Evolutionary conservation across 495 filamentous ascomycete species (phyloP).

Genomic region (Aspergillus wentii): DNA sequence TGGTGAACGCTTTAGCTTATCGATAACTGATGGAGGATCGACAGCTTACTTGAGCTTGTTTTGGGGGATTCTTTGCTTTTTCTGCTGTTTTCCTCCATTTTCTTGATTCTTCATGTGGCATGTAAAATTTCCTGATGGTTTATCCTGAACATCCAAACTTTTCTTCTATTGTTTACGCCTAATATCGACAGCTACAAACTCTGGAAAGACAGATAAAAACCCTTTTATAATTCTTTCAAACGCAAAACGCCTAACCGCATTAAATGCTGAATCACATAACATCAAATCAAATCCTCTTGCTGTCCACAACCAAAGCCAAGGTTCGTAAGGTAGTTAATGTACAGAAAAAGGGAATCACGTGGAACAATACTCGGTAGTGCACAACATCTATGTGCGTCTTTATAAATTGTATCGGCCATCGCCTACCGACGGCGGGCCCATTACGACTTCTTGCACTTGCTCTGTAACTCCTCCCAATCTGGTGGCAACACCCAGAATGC

Average conservation of each 20-base stretch:
- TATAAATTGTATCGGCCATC: conserved; percentile 22
- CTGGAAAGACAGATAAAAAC: no score
- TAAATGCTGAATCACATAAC: neutral
- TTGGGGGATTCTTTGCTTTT: no score
- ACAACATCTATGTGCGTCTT: neutral
- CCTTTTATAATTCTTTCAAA: no score
- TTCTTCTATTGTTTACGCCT: no score
- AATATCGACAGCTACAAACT: neutral
- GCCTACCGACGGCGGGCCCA: conserved; percentile 41
- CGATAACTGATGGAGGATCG: no score
- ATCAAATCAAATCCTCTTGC: neutral
- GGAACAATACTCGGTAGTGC: neutral
- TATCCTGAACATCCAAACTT: no score
- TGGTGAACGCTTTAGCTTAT: no score
- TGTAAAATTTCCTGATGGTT: no score
- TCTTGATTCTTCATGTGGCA: no score
- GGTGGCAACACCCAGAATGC: conserved; percentile 69
- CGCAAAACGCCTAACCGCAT: neutral
- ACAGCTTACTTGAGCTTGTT: no score
- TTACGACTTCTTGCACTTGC: conserved; percentile 60
- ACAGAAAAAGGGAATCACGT: conserved; percentile 1
- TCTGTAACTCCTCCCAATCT: conserved; percentile 66
- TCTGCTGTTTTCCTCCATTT: no score
- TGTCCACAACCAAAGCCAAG: neutral
- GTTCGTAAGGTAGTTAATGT: neutral